phyloP scores from a whole-genome alignment of 1,284 basidiomycete species.

The Uromyces viciae-fabae region DNA sequence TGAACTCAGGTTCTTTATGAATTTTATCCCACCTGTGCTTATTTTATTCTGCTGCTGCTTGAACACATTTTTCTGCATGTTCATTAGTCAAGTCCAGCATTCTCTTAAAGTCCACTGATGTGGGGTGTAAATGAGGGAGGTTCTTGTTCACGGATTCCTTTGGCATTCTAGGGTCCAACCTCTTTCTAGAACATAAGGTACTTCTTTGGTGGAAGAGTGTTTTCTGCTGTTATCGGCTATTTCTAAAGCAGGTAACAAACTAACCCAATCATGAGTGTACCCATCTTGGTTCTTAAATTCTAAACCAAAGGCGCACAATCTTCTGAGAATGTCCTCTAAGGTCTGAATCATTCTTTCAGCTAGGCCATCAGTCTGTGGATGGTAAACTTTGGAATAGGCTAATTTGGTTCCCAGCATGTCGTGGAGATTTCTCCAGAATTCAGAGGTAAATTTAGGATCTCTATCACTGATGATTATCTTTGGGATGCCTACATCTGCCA shows the following conservation, averaged over 20 bases:
- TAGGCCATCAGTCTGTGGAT: conserved; percentile 49
- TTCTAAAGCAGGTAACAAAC: neutral
- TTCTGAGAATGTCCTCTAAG: conserved; percentile 10
- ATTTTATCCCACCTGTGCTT: neutral
- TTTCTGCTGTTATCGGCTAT: neutral
- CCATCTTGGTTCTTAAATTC: neutral
- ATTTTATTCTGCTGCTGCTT: neutral
- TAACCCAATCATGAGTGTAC: conserved; percentile 9
- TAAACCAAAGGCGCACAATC: conserved; percentile 2
- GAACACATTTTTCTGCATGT: neutral
- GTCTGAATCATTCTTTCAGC: conserved; percentile 11
- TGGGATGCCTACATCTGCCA: conserved; percentile 53
- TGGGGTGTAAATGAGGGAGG: neutral
- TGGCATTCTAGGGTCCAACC: neutral
- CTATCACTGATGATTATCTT: conserved; percentile 57
- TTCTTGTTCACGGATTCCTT: neutral
- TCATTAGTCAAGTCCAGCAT: neutral
- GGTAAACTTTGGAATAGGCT: neutral
- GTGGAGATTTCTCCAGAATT: conserved; percentile 58
- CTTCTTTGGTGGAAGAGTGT: neutral
- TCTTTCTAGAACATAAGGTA: neutral
- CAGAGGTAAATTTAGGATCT: conserved; percentile 58
- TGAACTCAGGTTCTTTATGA: neutral
- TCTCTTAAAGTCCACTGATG: neutral
- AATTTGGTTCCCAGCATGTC: conserved; percentile 55